A percentile compares a stretch with the other conserved stretches of the same genome.
phyloP scores from a whole-genome alignment of 805 yeast species.

The Candida pini region DNA sequence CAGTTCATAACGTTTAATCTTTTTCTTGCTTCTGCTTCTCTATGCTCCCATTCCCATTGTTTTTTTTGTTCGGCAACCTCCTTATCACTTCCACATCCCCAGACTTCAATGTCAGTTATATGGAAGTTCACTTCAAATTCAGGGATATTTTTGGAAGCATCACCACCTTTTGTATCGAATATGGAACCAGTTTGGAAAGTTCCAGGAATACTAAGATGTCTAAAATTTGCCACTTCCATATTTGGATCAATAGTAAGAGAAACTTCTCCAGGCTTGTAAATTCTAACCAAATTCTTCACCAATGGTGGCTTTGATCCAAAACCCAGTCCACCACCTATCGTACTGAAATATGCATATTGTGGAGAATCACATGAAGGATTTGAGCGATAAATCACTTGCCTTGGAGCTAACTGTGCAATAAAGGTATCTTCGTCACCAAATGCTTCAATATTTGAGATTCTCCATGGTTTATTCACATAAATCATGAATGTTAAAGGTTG shows the following conservation, averaged over 20 bases:
- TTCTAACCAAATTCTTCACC: conserved; percentile 37
- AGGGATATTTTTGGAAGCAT: conserved; percentile 14
- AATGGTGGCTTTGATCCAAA: conserved; percentile 69
- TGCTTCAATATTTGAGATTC: conserved; percentile 56
- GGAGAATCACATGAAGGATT: conserved; percentile 17
- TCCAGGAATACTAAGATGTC: conserved; percentile 61
- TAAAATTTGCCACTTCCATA: conserved; percentile 74
- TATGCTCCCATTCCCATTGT: conserved; percentile 88
- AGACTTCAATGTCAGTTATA: conserved; percentile 76
- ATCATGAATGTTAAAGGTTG: conserved; percentile 52
- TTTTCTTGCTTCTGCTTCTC: conserved; percentile 76
- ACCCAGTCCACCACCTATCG: conserved; percentile 75
- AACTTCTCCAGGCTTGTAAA: conserved; percentile 64
- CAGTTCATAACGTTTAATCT: conserved; percentile 57
- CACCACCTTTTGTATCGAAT: conserved; percentile 5
- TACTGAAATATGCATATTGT: conserved; percentile 58
- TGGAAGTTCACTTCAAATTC: conserved; percentile 65
- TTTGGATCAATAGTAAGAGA: conserved; percentile 74
- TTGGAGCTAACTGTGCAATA: conserved; percentile 66
- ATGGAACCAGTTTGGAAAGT: conserved; percentile 34
- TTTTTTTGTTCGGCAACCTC: conserved; percentile 72
- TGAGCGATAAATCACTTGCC: conserved; percentile 44
- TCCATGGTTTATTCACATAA: conserved; percentile 71
- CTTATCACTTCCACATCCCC: conserved; percentile 83
- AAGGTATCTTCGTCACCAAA: conserved; percentile 60